A percentile compares a stretch with the other conserved stretches of the same genome.
Evolutionary conservation across 2,329 filamentous ascomycete species (phyloP).

Genomic region (Ophiostoma montium): DNA sequence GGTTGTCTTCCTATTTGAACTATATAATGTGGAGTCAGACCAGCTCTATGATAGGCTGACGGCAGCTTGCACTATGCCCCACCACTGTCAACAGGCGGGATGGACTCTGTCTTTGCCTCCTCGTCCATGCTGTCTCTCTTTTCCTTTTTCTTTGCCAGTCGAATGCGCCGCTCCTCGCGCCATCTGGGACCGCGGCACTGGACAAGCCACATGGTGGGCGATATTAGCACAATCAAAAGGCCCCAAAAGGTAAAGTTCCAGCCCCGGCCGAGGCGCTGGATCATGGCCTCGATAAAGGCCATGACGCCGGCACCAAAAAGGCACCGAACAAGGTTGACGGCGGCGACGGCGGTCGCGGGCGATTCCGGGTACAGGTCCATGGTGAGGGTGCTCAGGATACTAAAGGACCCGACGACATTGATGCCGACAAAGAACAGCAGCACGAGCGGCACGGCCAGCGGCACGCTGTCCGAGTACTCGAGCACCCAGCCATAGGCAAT

Average conservation of each 20-base stretch:
- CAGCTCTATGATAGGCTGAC: too few relatives aligned
- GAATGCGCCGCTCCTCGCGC: conserved; percentile 23
- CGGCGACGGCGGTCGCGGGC: conserved; percentile 47
- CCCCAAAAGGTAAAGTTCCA: conserved; percentile 50
- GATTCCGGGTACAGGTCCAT: conserved; percentile 48
- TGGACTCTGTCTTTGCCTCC: too few relatives aligned
- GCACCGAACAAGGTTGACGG: conserved; percentile 51
- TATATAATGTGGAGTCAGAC: too few relatives aligned
- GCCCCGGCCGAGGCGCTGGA: conserved; percentile 40
- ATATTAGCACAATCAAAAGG: conserved; percentile 32
- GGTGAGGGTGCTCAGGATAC: conserved; percentile 47
- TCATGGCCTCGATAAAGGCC: conserved; percentile 44
- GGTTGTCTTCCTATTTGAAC: too few relatives aligned
- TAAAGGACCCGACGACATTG: conserved; percentile 46
- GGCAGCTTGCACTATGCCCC: too few relatives aligned
- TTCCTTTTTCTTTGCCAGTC: conserved; percentile 19
- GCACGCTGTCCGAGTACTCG: conserved; percentile 21
- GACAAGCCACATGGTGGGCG: conserved; percentile 35
- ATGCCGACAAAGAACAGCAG: conserved; percentile 43
- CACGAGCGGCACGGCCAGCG: conserved; percentile 40
- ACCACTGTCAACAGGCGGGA: too few relatives aligned
- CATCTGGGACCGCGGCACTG: conserved; percentile 38
- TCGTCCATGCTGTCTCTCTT: too few relatives aligned
- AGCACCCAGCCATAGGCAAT: conserved; percentile 43
- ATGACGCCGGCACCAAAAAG: conserved; percentile 44